Percentiles rank a stretch among this genome's conserved stretches.
Conservation (phyloP, 306 rosid genomes). For the Fagus crenata region DNA sequence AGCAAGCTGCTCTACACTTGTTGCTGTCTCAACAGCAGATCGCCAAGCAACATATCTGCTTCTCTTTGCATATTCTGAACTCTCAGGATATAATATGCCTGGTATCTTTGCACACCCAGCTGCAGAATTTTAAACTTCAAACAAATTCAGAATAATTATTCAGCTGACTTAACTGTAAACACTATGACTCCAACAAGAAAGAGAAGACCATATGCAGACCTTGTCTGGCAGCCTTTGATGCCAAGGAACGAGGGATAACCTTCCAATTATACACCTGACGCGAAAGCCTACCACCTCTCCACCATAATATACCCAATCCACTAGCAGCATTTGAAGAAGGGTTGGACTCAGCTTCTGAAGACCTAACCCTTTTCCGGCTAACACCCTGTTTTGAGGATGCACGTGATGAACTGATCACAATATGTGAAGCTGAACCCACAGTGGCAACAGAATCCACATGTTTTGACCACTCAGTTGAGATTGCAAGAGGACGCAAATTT, state of each 20-base stretch:
- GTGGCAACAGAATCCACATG: constrained; percentile 74
- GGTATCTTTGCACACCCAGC: constrained; percentile 83
- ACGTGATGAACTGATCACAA: constrained; percentile 60
- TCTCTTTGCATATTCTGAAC: constrained; percentile 89
- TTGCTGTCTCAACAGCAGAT: constrained; percentile 86
- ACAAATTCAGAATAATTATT: constrained; percentile 47
- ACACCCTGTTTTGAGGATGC: constrained; percentile 57
- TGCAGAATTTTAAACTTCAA: constrained; percentile 60
- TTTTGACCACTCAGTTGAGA: constrained; percentile 83
- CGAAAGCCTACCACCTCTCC: constrained; percentile 97
- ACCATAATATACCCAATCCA: constrained; percentile 87
- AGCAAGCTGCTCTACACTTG: constrained; percentile 85
- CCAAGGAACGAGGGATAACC: constrained; percentile 69
- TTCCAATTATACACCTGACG: constrained; percentile 85
- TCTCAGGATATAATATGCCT: constrained; percentile 83
- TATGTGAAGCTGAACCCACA: constrained; percentile 85
- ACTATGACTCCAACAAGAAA: constrained; percentile 29
- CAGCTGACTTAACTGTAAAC: constrained; percentile 40
- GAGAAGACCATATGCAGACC: constrained; percentile 48
- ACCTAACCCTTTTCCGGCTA: constrained; percentile 64
- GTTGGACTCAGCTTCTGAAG: constrained; percentile 58
- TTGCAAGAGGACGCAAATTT: constrained; percentile 64
- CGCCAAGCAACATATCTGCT: constrained; percentile 79
- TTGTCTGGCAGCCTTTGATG: constrained; percentile 91
- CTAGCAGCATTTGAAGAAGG: constrained; percentile 59